A percentile compares a stretch with the other conserved stretches of the same genome.
Conservation (phyloP, 2,329 filamentous ascomycete genomes). For the Trichoderma sp. region DNA sequence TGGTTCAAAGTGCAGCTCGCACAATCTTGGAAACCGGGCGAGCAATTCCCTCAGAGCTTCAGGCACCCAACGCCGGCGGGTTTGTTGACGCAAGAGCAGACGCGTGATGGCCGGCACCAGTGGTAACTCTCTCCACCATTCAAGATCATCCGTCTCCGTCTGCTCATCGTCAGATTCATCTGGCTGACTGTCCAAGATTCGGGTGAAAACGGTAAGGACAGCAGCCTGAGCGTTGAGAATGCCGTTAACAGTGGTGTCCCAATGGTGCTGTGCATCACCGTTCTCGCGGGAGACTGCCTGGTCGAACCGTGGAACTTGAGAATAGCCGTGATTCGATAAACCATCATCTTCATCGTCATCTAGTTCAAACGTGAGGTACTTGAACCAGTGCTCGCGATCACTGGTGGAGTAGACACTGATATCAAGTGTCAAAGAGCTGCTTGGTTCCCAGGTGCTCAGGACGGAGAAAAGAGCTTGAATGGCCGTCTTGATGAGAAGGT, state of each 20-base stretch:
- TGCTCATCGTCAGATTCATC: slow-evolving; percentile 27
- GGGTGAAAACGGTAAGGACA: slow-evolving; percentile 30
- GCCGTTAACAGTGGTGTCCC: slow-evolving; percentile 2
- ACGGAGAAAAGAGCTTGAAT: slow-evolving; percentile 36
- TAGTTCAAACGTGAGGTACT: slow-evolving; percentile 34
- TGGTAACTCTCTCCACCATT: slow-evolving; percentile 29
- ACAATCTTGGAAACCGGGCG: slow-evolving; percentile 38
- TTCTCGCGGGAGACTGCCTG: background rate
- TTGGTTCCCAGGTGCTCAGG: slow-evolving; percentile 38
- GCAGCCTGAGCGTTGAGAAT: slow-evolving; percentile 25
- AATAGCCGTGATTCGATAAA: background rate
- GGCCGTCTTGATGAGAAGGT: slow-evolving; percentile 29
- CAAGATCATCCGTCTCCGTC: background rate
- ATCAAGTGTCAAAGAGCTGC: slow-evolving; percentile 38
- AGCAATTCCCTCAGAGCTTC: slow-evolving; percentile 36
- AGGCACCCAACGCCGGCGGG: slow-evolving; percentile 38
- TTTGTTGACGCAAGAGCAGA: slow-evolving; percentile 43
- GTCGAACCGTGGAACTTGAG: background rate
- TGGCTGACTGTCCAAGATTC: slow-evolving; percentile 32
- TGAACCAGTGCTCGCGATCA: slow-evolving; percentile 38
- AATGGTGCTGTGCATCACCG: slow-evolving; percentile 20
- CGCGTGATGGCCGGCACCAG: slow-evolving; percentile 38
- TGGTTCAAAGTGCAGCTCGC: slow-evolving; percentile 43
- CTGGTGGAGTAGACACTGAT: slow-evolving; percentile 41
- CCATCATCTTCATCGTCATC: slow-evolving; percentile 18